Percentiles rank a stretch among this genome's conserved stretches.
Evolutionary conservation across 78 protist genomes (phyloP).

Genomic region (Anaeramoeba flamelloides): DNA sequence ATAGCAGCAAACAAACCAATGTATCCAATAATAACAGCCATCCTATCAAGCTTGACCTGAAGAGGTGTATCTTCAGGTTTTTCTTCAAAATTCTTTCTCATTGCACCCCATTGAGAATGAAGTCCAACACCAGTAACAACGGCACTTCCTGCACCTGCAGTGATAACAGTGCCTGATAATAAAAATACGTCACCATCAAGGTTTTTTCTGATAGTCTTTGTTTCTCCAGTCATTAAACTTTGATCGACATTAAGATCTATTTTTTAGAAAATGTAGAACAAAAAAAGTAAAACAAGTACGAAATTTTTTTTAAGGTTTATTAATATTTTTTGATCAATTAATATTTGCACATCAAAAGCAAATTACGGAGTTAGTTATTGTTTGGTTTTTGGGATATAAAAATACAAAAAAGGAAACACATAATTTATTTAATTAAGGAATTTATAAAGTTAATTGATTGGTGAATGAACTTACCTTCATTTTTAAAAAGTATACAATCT

Average conservation of each 20-base stretch:
- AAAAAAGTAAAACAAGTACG: too few species aligned
- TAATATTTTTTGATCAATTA: too few species aligned
- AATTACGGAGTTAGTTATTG: too few species aligned
- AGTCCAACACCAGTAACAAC: conserved; percentile 31
- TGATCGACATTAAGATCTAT: conserved; percentile 42
- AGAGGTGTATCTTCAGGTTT: conserved; percentile 31
- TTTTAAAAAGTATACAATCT: not conserved
- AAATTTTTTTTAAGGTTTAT: too few species aligned
- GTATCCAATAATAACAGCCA: conserved; percentile 41
- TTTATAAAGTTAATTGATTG: too few species aligned
- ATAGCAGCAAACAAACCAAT: conserved; percentile 45
- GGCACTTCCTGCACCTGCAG: conserved; percentile 9
- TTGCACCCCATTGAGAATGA: conserved; percentile 14
- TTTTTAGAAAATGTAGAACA: too few species aligned
- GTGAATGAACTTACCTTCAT: too few species aligned
- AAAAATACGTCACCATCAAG: conserved; percentile 14
- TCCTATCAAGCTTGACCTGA: conserved; percentile 18
- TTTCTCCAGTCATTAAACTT: conserved; percentile 53
- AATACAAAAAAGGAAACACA: too few species aligned
- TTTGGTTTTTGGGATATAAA: too few species aligned
- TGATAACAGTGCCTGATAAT: conserved; percentile 38
- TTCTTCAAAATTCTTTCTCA: conserved; percentile 5
- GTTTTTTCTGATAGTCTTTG: conserved; percentile 29
- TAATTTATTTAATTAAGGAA: too few species aligned
- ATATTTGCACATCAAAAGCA: too few species aligned